Percentiles rank a stretch among this genome's conserved stretches.
phyloP scores from a whole-genome alignment of 371 early-diverging fungal genomes.

The Actinomucor elegans region DNA sequence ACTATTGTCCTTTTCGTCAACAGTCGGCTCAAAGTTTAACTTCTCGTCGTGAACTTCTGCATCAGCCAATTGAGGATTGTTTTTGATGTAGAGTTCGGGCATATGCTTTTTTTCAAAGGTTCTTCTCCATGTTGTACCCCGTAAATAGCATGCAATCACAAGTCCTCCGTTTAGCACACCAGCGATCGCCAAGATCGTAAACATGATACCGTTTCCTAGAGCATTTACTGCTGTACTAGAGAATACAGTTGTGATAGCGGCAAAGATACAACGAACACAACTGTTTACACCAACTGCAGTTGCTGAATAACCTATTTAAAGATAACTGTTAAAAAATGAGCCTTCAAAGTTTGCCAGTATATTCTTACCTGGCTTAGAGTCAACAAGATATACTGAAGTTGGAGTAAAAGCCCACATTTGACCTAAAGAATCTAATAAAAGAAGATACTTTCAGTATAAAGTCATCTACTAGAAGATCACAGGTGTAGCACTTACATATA shows the following conservation, averaged over 20 bases:
- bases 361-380: slow-evolving; percentile 44
- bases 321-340: no score
- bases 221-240: slow-evolving; percentile 22
- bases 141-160: slow-evolving; percentile 20
- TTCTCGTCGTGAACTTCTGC: not conserved
- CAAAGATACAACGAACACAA: slow-evolving; percentile 42
- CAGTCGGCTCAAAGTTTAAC: not conserved
- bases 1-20: not conserved
- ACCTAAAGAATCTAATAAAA: slow-evolving; percentile 25
- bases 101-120: slow-evolving; percentile 22
- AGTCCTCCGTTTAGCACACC: slow-evolving; percentile 21
- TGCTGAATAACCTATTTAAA: slow-evolving; percentile 33
- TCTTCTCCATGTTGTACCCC: slow-evolving; percentile 27
- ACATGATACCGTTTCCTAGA: slow-evolving; percentile 28
- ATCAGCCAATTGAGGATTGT: not conserved
- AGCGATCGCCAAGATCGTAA: slow-evolving; percentile 25
- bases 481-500: slow-evolving; percentile 35
- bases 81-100: slow-evolving; percentile 8
- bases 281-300: slow-evolving; percentile 56
- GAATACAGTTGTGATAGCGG: slow-evolving; percentile 36
- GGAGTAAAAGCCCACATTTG: slow-evolving; percentile 49
- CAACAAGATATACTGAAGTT: slow-evolving; percentile 56
- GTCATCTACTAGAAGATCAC: not conserved
- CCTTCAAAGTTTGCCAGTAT: no score
- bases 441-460: not conserved